These are phyloP conservation scores for Trichoderma afroharzianum DNA, from an alignment of 2,329 filamentous ascomycete genomes.

Conservation along the genomic window DNA sequence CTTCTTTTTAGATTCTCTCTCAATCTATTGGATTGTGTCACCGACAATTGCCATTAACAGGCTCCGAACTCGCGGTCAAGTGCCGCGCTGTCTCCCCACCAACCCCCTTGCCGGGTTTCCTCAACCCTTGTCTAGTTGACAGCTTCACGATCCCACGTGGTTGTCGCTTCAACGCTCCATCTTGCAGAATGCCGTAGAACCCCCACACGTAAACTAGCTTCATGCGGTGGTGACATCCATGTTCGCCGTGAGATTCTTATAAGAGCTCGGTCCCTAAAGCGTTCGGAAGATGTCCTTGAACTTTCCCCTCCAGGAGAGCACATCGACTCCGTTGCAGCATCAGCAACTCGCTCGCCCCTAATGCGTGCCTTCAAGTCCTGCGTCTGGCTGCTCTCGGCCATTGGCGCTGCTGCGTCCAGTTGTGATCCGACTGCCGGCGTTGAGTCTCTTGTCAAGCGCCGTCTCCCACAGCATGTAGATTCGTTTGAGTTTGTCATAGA, in stretches of 20 bases:
- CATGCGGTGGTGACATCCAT: slow-evolving; percentile 6
- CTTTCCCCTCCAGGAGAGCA: neutral
- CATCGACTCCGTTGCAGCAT: neutral
- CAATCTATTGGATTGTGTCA: neutral
- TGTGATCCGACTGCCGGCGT: slow-evolving; percentile 15
- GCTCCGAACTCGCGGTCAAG: neutral
- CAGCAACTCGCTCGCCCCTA: neutral
- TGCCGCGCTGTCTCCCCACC: neutral
- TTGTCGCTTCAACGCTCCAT: neutral
- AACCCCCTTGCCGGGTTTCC: neutral
- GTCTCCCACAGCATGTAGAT: slow-evolving; percentile 20
- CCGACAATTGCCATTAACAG: neutral
- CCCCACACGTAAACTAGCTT: neutral
- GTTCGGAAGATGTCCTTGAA: neutral
- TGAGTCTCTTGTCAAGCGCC: slow-evolving; percentile 20
- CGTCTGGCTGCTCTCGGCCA: slow-evolving; percentile 7
- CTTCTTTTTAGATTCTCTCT: no score
- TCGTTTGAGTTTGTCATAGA: slow-evolving; percentile 19
- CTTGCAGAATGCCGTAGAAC: neutral
- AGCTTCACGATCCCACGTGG: neutral
- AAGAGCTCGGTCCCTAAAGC: neutral
- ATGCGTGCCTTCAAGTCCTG: neutral
- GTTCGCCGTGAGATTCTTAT: neutral
- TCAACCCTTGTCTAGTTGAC: neutral
- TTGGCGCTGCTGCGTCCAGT: slow-evolving; percentile 2